A percentile compares a stretch with the other conserved stretches of the same genome.
These are phyloP conservation scores for Penicillium sp. DNA, from an alignment of 2,329 filamentous ascomycete genomes.

Conservation along the genomic window DNA sequence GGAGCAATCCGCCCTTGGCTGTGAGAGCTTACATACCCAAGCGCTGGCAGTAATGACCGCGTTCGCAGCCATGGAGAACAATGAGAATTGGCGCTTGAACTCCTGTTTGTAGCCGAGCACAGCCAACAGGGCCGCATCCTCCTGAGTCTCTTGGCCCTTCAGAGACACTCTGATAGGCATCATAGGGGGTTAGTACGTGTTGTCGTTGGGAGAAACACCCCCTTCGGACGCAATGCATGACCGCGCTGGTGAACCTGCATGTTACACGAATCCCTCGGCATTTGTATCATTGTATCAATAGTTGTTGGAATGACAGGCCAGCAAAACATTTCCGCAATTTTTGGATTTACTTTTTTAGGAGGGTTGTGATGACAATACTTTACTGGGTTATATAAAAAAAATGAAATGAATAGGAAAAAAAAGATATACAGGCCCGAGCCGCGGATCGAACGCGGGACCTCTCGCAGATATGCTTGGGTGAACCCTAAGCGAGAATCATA, in stretches of 20 bases:
- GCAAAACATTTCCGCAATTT: no score
- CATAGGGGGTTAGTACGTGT: not conserved
- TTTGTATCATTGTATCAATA: not conserved
- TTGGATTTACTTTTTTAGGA: no score
- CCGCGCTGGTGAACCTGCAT: not conserved
- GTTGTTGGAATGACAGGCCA: not conserved
- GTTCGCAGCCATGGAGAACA: constrained; percentile 12
- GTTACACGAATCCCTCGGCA: not conserved
- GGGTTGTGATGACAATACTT: no score
- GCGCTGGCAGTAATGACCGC: constrained; percentile 10
- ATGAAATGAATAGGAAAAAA: no score
- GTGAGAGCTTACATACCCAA: constrained; percentile 2
- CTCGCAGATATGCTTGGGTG: no score
- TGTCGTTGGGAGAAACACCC: not conserved
- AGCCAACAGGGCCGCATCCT: constrained; percentile 7
- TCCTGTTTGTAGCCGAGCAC: constrained; percentile 10
- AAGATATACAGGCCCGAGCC: no score
- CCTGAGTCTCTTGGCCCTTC: not conserved
- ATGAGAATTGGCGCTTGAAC: constrained; percentile 8
- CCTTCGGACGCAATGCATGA: not conserved
- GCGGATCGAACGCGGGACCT: no score
- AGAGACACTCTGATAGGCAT: not conserved
- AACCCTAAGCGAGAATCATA: no score
- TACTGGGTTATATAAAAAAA: no score
- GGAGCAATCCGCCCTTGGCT: not conserved